phyloP scores from a whole-genome alignment of 306 rosid species.

The Citrullus colocynthis region DNA sequence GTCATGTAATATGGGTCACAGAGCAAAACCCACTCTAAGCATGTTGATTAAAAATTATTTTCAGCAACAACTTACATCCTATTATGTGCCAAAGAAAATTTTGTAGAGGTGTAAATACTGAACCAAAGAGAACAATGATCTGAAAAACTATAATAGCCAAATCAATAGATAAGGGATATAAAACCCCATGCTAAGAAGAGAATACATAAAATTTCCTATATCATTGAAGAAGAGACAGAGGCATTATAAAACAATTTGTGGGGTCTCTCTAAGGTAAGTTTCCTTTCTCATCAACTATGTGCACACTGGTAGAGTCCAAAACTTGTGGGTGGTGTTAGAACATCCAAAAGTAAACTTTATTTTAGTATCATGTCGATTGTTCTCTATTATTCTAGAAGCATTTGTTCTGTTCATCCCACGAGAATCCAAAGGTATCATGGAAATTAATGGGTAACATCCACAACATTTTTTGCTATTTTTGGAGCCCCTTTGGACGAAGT shows the following conservation, averaged over 20 bases:
- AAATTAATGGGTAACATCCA: neutral
- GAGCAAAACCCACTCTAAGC: neutral
- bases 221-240: constrained; percentile 9
- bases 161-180: neutral
- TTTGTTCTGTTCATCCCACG: constrained; percentile 28
- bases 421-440: neutral
- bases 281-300: constrained; percentile 20
- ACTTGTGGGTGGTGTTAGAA: constrained; percentile 16
- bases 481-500: neutral
- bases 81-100: neutral
- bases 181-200: neutral
- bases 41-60: neutral
- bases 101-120: neutral
- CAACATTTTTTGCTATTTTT: neutral
- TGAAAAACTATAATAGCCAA: neutral
- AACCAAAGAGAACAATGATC: neutral
- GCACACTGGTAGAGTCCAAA: constrained; percentile 24
- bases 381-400: constrained; percentile 14
- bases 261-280: constrained; percentile 14
- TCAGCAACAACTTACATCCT: neutral
- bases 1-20: neutral
- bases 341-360: constrained; percentile 26
- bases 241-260: constrained; percentile 14
- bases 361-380: constrained; percentile 24
- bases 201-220: constrained; percentile 1